Evolutionary conservation across 108 stramenopile species (phyloP).

Genomic region (Epithemia pelagica): DNA sequence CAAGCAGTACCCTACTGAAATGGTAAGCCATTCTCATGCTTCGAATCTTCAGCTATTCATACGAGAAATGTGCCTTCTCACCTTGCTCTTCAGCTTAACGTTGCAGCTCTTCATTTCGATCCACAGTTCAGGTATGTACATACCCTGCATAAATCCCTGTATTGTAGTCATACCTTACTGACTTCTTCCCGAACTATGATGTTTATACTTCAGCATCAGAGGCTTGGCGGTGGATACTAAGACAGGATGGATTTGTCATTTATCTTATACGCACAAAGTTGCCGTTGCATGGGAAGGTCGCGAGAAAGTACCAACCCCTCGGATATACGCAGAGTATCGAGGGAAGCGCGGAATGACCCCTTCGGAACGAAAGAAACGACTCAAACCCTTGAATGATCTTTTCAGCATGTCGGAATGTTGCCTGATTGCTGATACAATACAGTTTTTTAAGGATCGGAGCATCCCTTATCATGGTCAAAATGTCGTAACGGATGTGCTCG

Average conservation of each 20-base stretch:
- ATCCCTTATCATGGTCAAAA: conserved; percentile 71
- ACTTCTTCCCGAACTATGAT: too few species aligned
- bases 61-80: too few species aligned
- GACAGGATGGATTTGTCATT: conserved; percentile 91
- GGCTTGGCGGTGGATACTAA: conserved; percentile 93
- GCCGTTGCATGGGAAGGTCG: conserved; percentile 90
- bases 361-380: conserved; percentile 51
- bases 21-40: too few species aligned
- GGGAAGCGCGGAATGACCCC: conserved; percentile 74
- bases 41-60: too few species aligned
- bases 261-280: conserved; percentile 92
- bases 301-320: conserved; percentile 53
- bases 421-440: conserved; percentile 91
- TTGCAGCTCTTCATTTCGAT: not conserved
- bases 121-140: not conserved
- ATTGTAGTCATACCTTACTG: too few species aligned
- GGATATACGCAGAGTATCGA: conserved; percentile 78
- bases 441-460: conserved; percentile 78
- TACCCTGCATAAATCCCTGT: too few species aligned
- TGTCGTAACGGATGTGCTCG: conserved; percentile 82
- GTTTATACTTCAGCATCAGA: conserved; percentile 80
- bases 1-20: conserved; percentile 80
- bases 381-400: conserved; percentile 91
- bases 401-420: conserved; percentile 96
- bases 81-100: not conserved